Evolutionary conservation across 2,329 filamentous ascomycete species (phyloP).

Genomic region (Escovopsis weberi): DNA sequence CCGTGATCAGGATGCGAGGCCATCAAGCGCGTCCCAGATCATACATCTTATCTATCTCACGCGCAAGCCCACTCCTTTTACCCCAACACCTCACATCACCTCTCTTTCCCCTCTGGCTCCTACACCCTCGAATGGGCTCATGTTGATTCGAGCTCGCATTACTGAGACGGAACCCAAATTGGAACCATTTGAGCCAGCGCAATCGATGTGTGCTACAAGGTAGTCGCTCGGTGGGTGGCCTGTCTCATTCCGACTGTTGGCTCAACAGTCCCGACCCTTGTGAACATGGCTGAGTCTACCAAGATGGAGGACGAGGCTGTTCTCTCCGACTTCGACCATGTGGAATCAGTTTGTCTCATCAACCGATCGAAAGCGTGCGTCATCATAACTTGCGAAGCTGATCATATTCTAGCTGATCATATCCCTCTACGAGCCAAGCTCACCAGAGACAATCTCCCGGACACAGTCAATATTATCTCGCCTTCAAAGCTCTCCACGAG

Average conservation of each 20-base stretch:
- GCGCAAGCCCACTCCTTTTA: neutral
- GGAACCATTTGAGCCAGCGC: too few species aligned
- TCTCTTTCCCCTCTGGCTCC: neutral
- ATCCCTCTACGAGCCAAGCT: slow-evolving; percentile 37
- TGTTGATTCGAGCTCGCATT: too few species aligned
- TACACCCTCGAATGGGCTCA: neutral
- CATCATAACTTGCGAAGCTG: slow-evolving; percentile 3
- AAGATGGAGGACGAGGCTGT: slow-evolving; percentile 9
- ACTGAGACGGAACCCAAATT: too few species aligned
- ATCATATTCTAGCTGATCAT: slow-evolving; percentile 28
- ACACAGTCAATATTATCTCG: slow-evolving; percentile 62
- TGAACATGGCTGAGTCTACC: neutral
- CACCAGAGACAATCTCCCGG: slow-evolving; percentile 30
- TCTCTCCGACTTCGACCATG: slow-evolving; percentile 10
- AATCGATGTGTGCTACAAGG: too few species aligned
- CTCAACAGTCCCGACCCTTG: neutral
- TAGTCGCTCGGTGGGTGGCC: neutral
- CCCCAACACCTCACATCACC: neutral
- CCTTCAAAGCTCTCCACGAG: slow-evolving; percentile 64
- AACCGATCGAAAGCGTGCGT: neutral
- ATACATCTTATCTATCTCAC: neutral
- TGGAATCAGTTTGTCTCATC: slow-evolving; percentile 11
- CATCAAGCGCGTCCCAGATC: neutral
- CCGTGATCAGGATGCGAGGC: neutral
- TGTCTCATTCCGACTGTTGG: neutral